phyloP scores from a whole-genome alignment of 495 filamentous ascomycete genomes.

The Podospora pseudocomata region DNA sequence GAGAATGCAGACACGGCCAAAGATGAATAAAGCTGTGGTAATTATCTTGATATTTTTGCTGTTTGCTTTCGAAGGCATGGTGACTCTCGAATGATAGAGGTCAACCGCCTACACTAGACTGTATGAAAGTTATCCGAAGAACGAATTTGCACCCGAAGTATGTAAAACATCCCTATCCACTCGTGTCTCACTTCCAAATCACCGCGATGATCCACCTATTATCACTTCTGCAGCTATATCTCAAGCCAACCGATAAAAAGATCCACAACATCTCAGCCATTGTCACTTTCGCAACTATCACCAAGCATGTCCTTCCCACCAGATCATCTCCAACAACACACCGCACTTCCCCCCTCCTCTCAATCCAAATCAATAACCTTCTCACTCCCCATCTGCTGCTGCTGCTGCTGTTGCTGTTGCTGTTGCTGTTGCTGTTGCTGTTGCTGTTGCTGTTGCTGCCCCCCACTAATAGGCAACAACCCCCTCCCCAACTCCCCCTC shows the following conservation, averaged over 20 bases:
- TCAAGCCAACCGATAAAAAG: not conserved
- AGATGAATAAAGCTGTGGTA: no score
- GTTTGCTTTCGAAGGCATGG: no score
- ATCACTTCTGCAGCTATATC: not conserved
- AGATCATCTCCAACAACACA: not conserved
- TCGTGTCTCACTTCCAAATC: no score
- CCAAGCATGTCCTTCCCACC: not conserved
- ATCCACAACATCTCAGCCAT: not conserved
- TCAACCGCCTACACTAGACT: no score
- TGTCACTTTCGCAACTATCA: not conserved
- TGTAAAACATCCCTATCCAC: no score
- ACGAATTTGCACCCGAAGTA: no score
- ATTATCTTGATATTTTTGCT: no score
- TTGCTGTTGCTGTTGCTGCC: not conserved
- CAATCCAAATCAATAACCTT: not conserved
- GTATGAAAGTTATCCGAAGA: no score
- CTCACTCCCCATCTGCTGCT: not conserved
- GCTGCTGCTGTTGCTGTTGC: not conserved
- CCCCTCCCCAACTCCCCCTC: conserved; percentile 45
- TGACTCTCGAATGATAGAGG: no score
- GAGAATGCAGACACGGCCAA: no score
- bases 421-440: not conserved
- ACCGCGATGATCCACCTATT: not conserved
- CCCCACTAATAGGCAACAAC: conserved; percentile 17
- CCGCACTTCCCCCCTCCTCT: not conserved